phyloP scores from a whole-genome alignment of 495 filamentous ascomycete genomes.

The Sordaria brevicollis region DNA sequence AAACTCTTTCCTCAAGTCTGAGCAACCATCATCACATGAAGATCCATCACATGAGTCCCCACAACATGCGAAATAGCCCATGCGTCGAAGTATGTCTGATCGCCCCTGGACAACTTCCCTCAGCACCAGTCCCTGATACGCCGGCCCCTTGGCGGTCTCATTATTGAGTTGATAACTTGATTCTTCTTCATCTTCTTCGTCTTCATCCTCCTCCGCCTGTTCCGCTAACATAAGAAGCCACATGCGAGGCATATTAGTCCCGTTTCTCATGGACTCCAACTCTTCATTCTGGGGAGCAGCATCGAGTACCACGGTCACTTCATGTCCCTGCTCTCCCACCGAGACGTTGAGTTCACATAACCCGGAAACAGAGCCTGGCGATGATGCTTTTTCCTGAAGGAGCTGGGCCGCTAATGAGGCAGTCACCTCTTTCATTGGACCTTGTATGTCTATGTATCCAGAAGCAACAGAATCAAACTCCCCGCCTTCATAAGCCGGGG shows the following conservation, averaged over 20 bases:
- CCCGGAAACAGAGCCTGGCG: background rate
- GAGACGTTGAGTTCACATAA: background rate
- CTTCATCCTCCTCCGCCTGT: background rate
- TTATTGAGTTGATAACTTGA: background rate
- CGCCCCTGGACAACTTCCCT: background rate
- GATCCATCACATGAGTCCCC: background rate
- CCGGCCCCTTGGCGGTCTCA: background rate
- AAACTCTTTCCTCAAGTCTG: background rate
- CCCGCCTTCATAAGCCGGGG: background rate
- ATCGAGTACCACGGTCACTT: background rate
- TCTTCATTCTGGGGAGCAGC: background rate
- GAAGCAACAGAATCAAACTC: background rate
- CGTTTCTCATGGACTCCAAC: background rate
- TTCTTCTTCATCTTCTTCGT: background rate
- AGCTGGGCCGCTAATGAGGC: background rate
- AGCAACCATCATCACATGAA: background rate
- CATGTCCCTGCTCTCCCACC: background rate
- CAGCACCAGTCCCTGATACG: background rate
- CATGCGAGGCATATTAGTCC: background rate
- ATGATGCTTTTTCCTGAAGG: background rate
- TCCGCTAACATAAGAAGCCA: background rate
- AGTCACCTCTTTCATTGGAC: background rate
- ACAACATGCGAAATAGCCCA: background rate
- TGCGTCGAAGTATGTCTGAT: background rate
- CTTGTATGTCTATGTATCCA: background rate